phyloP scores from a whole-genome alignment of 768 basidiomycete genomes.

The Mycena galericulata region DNA sequence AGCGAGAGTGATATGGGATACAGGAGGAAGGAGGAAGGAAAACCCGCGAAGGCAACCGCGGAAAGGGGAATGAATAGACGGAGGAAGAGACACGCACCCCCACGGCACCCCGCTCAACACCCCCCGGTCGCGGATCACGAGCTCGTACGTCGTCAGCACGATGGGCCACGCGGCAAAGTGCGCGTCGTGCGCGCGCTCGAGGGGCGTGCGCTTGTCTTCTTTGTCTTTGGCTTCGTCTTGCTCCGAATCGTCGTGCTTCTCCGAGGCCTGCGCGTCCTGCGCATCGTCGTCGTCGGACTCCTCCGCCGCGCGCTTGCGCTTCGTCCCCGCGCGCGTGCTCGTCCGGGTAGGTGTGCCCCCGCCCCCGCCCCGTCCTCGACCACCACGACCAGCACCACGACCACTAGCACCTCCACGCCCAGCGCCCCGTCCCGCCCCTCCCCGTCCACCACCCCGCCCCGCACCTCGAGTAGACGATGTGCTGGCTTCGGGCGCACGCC shows the following conservation, averaged over 20 bases:
- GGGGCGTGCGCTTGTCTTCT: no score
- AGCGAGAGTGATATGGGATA: no score
- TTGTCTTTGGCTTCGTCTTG: no score
- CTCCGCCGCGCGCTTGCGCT: slow-evolving; percentile 30
- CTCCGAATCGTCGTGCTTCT: slow-evolving; percentile 28
- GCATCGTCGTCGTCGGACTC: slow-evolving; percentile 32
- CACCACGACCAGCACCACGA: background rate
- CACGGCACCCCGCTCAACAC: slow-evolving; percentile 41
- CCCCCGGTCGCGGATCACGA: slow-evolving; percentile 84
- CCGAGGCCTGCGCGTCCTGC: slow-evolving; percentile 28
- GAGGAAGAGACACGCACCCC: slow-evolving; percentile 23
- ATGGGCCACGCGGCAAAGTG: slow-evolving; percentile 67
- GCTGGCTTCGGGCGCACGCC: background rate
- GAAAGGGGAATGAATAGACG: no score
- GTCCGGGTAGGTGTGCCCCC: background rate
- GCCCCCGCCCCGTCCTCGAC: background rate
- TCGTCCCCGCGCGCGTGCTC: slow-evolving; percentile 24
- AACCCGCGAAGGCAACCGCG: no score
- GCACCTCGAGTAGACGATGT: background rate
- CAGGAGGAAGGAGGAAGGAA: no score
- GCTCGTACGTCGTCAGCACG: slow-evolving; percentile 93
- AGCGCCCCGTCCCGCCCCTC: no score
- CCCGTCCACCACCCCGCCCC: no score
- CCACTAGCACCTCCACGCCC: background rate
- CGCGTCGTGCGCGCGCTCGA: slow-evolving; percentile 13